phyloP scores from a whole-genome alignment of 345 rosid genomes.

The Dipteronia sinensis region DNA sequence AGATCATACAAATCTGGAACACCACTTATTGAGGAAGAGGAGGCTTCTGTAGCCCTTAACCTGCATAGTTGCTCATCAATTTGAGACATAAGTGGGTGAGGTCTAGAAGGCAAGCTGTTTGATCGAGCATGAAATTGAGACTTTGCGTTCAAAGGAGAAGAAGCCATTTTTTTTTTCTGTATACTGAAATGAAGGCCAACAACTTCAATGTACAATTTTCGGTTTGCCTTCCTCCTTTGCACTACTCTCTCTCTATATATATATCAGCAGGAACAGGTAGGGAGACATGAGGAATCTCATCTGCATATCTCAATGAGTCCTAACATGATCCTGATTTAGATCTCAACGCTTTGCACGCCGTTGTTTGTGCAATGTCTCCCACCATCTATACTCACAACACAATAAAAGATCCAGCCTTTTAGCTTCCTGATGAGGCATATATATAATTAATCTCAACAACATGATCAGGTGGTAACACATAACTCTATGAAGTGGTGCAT shows the following conservation, averaged over 20 bases:
- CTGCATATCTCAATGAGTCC: slow-evolving; percentile 4
- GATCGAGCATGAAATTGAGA: slow-evolving; percentile 30
- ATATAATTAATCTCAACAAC: not conserved
- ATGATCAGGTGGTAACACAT: not conserved
- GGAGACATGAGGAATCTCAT: not conserved
- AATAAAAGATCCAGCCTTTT: not conserved
- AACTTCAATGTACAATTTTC: not conserved
- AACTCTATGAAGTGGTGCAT: not conserved
- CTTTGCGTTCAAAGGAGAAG: slow-evolving; percentile 6
- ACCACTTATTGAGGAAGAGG: slow-evolving; percentile 21
- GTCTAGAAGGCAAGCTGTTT: slow-evolving; percentile 41
- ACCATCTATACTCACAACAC: not conserved
- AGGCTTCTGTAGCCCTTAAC: slow-evolving; percentile 25
- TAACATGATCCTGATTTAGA: not conserved
- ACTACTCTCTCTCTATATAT: not conserved
- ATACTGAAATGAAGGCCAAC: not conserved
- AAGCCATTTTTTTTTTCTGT: slow-evolving; percentile 18
- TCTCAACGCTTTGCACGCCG: too few species aligned
- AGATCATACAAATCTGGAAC: slow-evolving; percentile 31
- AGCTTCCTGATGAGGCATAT: slow-evolving; percentile 5
- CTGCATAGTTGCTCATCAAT: slow-evolving; percentile 33
- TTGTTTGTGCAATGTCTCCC: too few species aligned
- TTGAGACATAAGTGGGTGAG: slow-evolving; percentile 34
- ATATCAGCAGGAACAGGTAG: not conserved
- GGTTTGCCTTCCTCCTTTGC: not conserved